Evolutionary conservation across 805 yeast genomes (phyloP), one percentile per base, ranked within the genome.

Genomic region (Zygotorulaspora florentina): DNA sequence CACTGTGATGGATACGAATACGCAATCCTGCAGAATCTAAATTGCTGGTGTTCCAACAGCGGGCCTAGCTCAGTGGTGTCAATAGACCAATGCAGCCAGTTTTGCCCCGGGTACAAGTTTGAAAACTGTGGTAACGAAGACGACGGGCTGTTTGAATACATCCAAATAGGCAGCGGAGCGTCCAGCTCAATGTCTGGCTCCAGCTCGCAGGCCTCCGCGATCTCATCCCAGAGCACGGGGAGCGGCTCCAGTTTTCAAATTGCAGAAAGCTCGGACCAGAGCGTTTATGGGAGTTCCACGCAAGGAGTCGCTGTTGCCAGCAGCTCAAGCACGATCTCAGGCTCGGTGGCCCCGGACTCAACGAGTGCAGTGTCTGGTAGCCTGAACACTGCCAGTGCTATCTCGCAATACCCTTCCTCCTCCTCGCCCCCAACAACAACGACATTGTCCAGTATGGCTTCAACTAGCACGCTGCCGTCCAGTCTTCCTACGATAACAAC

Each of bases 31-130:
- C 64, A 61, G 43, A 53, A 47, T 8, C 20, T 38, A 15, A 31
- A 52, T 20, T 62, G 66, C 46, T 61, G 65, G 65, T 62, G 66
- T 37, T 42, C 59, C 1, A 50, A 61, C 29, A 9, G 36, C 1
- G 40, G 36, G 10, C 65, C 66, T 3, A 16, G 45, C 2, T 18
- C 55, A 18, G 28, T 39, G 20, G 50, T 54, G 2, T 43, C 57
- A 6, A 43, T 56, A 17, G 40, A 41, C 10, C 33, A 52, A 10
- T 62, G 66, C 43, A 45, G 50, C 35, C 46, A 37, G 8, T 25
- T 23, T 10, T 62, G 66, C 42, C 62, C 60, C 2, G 66, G 66
- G 12, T 61, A 61, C 43, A 52, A 48, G 2, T 23, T 40, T 8
- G 66, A 62, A 45, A 29, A 42, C 13, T 62, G 66, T 46, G 66